These are phyloP conservation scores for Penicillium cataractarum DNA, from an alignment of 495 filamentous ascomycete genomes.

Conservation along the genomic window DNA sequence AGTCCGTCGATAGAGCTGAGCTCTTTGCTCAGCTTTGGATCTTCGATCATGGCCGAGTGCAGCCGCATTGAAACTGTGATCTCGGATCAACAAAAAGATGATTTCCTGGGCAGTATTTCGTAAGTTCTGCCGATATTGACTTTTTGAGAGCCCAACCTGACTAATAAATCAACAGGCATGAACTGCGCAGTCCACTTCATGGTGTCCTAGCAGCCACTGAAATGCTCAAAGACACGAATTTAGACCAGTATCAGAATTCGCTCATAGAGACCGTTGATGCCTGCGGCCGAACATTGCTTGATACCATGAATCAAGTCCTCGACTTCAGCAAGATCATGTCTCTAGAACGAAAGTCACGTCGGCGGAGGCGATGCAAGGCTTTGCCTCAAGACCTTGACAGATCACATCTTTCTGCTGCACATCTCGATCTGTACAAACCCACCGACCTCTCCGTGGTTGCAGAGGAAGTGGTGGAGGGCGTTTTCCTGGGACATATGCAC, in stretches of 20 bases:
- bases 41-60: constrained; percentile 68
- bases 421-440: constrained; percentile 43
- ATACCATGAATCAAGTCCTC: constrained; percentile 75
- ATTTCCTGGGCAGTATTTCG: constrained; percentile 75
- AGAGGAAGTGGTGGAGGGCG: constrained; percentile 53
- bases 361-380: constrained; percentile 31
- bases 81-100: constrained; percentile 64
- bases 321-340: constrained; percentile 71
- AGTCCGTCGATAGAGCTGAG: constrained; percentile 42
- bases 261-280: constrained; percentile 73
- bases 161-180: constrained; percentile 47
- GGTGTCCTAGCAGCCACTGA: constrained; percentile 73
- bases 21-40: constrained; percentile 62
- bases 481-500: constrained; percentile 51
- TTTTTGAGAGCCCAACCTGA: background rate
- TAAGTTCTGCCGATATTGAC: background rate
- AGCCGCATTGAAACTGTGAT: constrained; percentile 59
- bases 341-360: constrained; percentile 43
- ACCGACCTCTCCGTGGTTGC: constrained; percentile 40
- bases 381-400: background rate
- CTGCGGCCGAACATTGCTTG: constrained; percentile 72
- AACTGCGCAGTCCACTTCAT: constrained; percentile 75
- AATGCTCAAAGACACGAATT: constrained; percentile 51
- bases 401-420: constrained; percentile 30
- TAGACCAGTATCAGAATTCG: constrained; percentile 56